A percentile compares a stretch with the other conserved stretches of the same genome.
phyloP scores from a whole-genome alignment of 768 basidiomycete species.

The Agaricus sinodeliciosus region DNA sequence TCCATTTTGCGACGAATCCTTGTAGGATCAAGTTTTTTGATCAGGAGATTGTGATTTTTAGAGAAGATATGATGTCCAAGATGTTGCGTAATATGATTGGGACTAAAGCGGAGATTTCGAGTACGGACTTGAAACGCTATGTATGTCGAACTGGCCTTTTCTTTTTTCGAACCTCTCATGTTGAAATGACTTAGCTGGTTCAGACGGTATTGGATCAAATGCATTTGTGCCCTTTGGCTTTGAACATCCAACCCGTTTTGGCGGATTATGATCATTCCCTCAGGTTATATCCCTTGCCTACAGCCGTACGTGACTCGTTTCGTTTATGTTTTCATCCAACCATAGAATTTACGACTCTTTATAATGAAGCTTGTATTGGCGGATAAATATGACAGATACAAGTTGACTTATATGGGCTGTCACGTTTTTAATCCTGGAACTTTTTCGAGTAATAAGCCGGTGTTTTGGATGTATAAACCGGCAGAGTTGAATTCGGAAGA shows the following conservation, averaged over 20 bases:
- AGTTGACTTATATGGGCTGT: constrained; percentile 95
- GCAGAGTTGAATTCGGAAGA: constrained; percentile 80
- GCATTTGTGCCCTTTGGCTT: constrained; percentile 84
- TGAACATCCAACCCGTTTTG: constrained; percentile 78
- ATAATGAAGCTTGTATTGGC: constrained; percentile 74
- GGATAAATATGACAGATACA: constrained; percentile 94
- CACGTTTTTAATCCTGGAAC: constrained; percentile 98
- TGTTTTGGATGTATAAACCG: constrained; percentile 89
- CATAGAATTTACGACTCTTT: background rate
- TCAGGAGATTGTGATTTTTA: constrained; percentile 91
- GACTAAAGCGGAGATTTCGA: constrained; percentile 73
- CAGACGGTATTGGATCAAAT: constrained; percentile 94
- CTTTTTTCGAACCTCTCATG: background rate
- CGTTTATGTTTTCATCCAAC: background rate
- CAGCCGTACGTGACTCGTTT: constrained; percentile 51
- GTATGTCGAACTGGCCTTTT: constrained; percentile 37
- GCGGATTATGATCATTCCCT: constrained; percentile 90
- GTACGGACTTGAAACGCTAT: constrained; percentile 82
- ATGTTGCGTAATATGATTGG: constrained; percentile 91
- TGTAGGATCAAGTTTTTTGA: constrained; percentile 93
- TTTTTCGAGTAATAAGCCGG: constrained; percentile 76
- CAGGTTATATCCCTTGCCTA: constrained; percentile 90
- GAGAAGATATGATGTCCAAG: constrained; percentile 89
- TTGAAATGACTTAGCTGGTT: constrained; percentile 59
- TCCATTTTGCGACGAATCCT: constrained; percentile 84